Percentiles rank a stretch among this genome's conserved stretches.
Conservation (phyloP, 2,329 filamentous ascomycete species). For the Diaporthe eres region DNA sequence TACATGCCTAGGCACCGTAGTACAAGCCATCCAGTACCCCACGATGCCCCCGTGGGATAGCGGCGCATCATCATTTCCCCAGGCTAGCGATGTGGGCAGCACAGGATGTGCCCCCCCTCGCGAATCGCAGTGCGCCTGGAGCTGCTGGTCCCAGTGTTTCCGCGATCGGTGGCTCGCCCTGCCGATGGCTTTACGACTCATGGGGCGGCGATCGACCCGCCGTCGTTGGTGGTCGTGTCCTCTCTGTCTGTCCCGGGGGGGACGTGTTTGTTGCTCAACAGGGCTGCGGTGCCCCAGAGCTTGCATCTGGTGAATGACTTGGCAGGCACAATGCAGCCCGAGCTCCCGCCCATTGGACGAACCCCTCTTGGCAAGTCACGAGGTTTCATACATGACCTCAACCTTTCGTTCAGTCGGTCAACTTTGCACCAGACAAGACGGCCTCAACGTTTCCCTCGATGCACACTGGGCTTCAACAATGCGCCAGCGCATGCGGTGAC, state of each 20-base stretch:
- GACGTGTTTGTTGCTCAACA: slow-evolving; percentile 18
- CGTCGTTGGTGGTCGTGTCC: slow-evolving; percentile 13
- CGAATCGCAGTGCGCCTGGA: not conserved
- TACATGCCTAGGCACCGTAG: not conserved
- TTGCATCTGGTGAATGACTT: slow-evolving; percentile 28
- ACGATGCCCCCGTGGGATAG: slow-evolving; percentile 19
- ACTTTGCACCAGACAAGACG: not conserved
- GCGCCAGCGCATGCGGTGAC: not conserved
- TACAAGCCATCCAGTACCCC: slow-evolving; percentile 16
- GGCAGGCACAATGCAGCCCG: slow-evolving; percentile 10
- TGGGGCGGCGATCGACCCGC: slow-evolving; percentile 18
- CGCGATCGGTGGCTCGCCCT: slow-evolving; percentile 11
- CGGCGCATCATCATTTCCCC: slow-evolving; percentile 33
- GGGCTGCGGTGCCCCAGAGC: slow-evolving; percentile 20
- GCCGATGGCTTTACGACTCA: slow-evolving; percentile 19
- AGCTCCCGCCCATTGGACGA: slow-evolving; percentile 14
- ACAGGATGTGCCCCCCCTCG: slow-evolving; percentile 5
- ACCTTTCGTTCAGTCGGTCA: not conserved
- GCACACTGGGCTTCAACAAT: not conserved
- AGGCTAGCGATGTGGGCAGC: slow-evolving; percentile 1
- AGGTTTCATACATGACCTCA: slow-evolving; percentile 23
- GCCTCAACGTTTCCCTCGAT: not conserved
- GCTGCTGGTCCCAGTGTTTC: not conserved
- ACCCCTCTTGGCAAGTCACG: slow-evolving; percentile 27
- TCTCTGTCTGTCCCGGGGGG: not conserved